phyloP scores from a whole-genome alignment of 2,329 filamentous ascomycete genomes.

The Aspergillus arachidicola region DNA sequence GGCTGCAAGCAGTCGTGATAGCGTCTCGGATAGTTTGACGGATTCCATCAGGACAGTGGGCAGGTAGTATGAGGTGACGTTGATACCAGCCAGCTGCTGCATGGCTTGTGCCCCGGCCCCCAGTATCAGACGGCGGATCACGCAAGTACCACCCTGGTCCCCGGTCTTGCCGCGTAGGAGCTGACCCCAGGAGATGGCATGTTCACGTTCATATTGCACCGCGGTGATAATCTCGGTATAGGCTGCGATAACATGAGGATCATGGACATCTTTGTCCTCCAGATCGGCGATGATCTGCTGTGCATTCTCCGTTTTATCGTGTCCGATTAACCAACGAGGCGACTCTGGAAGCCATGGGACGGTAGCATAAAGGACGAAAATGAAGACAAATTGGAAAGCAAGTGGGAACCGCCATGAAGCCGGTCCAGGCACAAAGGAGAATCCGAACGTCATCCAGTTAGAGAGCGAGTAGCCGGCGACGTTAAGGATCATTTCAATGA shows the following conservation, averaged over 20 bases:
- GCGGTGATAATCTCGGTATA: conserved; percentile 50
- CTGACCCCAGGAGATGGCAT: conserved; percentile 54
- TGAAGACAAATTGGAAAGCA: conserved; percentile 36
- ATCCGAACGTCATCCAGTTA: conserved; percentile 47
- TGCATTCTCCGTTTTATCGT: conserved; percentile 34
- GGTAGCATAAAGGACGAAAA: conserved; percentile 25
- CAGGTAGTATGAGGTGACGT: conserved; percentile 41
- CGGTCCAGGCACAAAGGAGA: conserved; percentile 42
- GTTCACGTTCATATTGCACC: conserved; percentile 52
- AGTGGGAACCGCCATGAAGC: conserved; percentile 35
- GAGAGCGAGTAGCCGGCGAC: conserved; percentile 46
- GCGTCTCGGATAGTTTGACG: conserved; percentile 39
- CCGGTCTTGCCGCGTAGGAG: conserved; percentile 49
- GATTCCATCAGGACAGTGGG: conserved; percentile 49
- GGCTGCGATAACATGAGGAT: conserved; percentile 48
- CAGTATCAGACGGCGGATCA: conserved; percentile 48
- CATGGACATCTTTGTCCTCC: conserved; percentile 29
- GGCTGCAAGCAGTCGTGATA: conserved; percentile 47
- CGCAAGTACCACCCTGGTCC: conserved; percentile 32
- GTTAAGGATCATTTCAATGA: conserved; percentile 31
- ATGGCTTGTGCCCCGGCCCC: conserved; percentile 48
- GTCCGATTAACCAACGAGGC: conserved; percentile 29
- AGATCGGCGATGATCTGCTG: conserved; percentile 48
- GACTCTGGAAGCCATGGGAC: conserved; percentile 42
- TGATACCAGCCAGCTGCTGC: conserved; percentile 42